phyloP scores from a whole-genome alignment of 441 rosid genomes.

The Croton laevigatus region DNA sequence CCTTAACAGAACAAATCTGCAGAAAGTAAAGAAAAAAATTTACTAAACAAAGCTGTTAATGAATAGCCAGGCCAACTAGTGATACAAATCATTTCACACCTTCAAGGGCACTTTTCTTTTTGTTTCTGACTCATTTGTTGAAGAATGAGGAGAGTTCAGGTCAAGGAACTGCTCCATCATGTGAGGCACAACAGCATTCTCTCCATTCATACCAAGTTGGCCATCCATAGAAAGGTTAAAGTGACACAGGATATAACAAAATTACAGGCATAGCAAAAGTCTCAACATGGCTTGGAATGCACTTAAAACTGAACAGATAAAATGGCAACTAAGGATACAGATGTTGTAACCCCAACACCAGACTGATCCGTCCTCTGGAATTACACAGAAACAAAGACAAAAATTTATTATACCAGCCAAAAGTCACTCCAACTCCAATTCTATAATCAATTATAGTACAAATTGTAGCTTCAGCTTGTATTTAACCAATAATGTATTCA shows the following conservation, averaged over 20 bases:
- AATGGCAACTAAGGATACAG: conserved; percentile 64
- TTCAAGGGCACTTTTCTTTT: conserved; percentile 37
- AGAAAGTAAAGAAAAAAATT: conserved; percentile 6
- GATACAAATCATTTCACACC: conserved; percentile 34
- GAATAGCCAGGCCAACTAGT: background rate
- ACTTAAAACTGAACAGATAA: background rate
- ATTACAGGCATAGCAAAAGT: conserved; percentile 17
- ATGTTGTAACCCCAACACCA: conserved; percentile 93
- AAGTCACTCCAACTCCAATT: background rate
- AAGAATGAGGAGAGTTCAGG: conserved; percentile 32
- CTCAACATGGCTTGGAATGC: background rate
- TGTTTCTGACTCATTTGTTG: conserved; percentile 31
- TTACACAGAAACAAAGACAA: conserved; percentile 11
- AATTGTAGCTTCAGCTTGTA: background rate
- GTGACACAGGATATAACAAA: conserved; percentile 17
- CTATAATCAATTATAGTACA: background rate
- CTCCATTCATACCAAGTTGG: conserved; percentile 75
- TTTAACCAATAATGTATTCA: background rate
- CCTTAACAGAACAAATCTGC: conserved; percentile 67
- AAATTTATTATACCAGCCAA: background rate
- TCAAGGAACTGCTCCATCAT: conserved; percentile 44
- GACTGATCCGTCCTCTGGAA: conserved; percentile 87
- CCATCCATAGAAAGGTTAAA: conserved; percentile 85
- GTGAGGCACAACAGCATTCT: conserved; percentile 47
- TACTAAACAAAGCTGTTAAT: background rate